Conservation (phyloP, 176 grass and related monocot species). For the Themeda triandra region DNA sequence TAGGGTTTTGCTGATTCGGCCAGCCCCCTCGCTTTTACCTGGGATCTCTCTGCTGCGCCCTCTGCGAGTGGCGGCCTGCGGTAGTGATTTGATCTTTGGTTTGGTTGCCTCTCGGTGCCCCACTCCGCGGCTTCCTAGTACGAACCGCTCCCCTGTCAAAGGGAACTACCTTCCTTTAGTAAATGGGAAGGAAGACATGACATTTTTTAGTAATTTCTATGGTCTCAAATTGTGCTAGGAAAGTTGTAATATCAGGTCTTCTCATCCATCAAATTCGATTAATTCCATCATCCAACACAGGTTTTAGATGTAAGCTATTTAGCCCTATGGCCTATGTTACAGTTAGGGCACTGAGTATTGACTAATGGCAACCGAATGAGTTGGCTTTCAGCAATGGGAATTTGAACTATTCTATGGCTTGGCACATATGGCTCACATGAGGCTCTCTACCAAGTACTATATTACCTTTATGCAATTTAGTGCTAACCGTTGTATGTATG, state of each 20-base stretch:
- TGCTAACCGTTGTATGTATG: neutral
- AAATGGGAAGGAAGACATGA: neutral
- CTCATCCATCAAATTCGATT: neutral
- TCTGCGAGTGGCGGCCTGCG: neutral
- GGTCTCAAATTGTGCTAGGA: neutral
- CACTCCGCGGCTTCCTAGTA: neutral
- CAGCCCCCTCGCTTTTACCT: neutral
- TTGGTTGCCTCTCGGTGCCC: neutral
- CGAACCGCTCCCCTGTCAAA: neutral
- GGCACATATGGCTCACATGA: neutral
- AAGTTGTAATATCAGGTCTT: neutral
- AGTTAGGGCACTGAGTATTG: neutral
- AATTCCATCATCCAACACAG: neutral
- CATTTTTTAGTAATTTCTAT: neutral
- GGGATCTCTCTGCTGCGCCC: neutral
- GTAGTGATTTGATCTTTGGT: neutral
- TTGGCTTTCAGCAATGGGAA: neutral
- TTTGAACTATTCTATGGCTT: neutral
- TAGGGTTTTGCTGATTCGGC: constrained; percentile 27
- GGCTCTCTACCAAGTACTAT: neutral
- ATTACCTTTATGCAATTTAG: neutral
- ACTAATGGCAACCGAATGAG: neutral
- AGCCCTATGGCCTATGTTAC: neutral
- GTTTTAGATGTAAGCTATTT: neutral
- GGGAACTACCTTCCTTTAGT: neutral